Conservation (phyloP, 1,284 basidiomycete genomes). For the Austroboletus rostrupii region DNA sequence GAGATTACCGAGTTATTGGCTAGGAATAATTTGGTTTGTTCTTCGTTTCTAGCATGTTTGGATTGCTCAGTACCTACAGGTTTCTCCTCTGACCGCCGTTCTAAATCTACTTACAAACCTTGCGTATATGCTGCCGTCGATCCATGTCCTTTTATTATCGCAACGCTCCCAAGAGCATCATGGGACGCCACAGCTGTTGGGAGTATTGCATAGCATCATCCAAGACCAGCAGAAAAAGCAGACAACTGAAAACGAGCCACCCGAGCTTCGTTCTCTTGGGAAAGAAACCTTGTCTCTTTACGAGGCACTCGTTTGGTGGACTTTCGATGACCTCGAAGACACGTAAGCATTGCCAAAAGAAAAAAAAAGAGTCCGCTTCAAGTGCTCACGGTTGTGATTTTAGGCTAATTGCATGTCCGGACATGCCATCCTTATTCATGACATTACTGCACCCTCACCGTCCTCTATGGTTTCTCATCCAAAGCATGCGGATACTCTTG, state of each 20-base stretch:
- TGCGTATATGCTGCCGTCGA: conserved; percentile 46
- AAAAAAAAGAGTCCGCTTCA: neutral
- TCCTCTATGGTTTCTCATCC: conserved; percentile 46
- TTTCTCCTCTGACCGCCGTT: conserved; percentile 44
- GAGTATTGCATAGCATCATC: conserved; percentile 41
- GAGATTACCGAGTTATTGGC: conserved; percentile 36
- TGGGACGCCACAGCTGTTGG: conserved; percentile 35
- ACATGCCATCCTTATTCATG: conserved; percentile 39
- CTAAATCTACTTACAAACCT: conserved; percentile 50
- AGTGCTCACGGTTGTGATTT: conserved; percentile 1
- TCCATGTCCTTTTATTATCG: conserved; percentile 40
- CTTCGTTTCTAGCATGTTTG: conserved; percentile 2
- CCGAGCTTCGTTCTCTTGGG: conserved; percentile 32
- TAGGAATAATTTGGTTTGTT: conserved; percentile 40
- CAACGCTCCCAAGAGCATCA: conserved; percentile 18
- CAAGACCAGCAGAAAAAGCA: conserved; percentile 35
- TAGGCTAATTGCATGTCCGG: conserved; percentile 41
- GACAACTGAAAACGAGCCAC: conserved; percentile 19
- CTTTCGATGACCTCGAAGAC: conserved; percentile 39
- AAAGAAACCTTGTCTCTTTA: conserved; percentile 45
- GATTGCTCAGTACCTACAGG: conserved; percentile 32
- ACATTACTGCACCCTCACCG: conserved; percentile 49
- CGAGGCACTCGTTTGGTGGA: conserved; percentile 50
- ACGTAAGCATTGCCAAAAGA: conserved; percentile 31
- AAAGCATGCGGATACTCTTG: conserved; percentile 45